These are phyloP conservation scores for Aegilops longissima DNA, from an alignment of 176 grass and related monocot genomes.

Conservation along the genomic window DNA sequence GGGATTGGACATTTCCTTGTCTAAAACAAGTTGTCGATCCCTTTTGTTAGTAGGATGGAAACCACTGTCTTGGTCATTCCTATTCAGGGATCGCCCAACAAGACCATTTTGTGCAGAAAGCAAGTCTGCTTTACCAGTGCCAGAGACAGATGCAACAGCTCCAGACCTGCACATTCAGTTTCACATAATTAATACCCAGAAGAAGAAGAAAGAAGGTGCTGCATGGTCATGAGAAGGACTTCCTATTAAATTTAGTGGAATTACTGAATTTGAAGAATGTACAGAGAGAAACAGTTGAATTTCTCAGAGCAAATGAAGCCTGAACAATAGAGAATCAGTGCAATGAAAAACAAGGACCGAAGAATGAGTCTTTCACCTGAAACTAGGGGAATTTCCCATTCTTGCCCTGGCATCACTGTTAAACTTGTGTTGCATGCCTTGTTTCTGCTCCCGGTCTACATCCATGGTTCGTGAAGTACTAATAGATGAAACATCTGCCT, in stretches of 20 bases:
- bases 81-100: constrained; percentile 55
- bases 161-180: constrained; percentile 63
- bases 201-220: constrained; percentile 15
- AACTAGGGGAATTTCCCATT: constrained; percentile 51
- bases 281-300: constrained; percentile 22
- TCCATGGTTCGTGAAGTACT: constrained; percentile 51
- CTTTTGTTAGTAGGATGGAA: constrained; percentile 63
- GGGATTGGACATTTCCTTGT: constrained; percentile 50
- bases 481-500: constrained; percentile 53
- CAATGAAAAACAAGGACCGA: constrained; percentile 27
- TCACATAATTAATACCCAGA: constrained; percentile 19
- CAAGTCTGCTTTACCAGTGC: constrained; percentile 54
- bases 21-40: constrained; percentile 60
- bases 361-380: constrained; percentile 55
- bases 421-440: constrained; percentile 66
- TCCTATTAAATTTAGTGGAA: constrained; percentile 23
- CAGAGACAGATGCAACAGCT: constrained; percentile 38
- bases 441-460: constrained; percentile 66
- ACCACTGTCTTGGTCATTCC: constrained; percentile 60
- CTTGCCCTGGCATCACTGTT: constrained; percentile 54
- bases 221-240: not conserved
- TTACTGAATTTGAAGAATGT: constrained; percentile 26
- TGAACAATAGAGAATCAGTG: constrained; percentile 30
- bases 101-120: constrained; percentile 68
- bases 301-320: constrained; percentile 23